Conservation (phyloP, 2,329 filamentous ascomycete genomes). For the Hymenoscyphus linearis region DNA sequence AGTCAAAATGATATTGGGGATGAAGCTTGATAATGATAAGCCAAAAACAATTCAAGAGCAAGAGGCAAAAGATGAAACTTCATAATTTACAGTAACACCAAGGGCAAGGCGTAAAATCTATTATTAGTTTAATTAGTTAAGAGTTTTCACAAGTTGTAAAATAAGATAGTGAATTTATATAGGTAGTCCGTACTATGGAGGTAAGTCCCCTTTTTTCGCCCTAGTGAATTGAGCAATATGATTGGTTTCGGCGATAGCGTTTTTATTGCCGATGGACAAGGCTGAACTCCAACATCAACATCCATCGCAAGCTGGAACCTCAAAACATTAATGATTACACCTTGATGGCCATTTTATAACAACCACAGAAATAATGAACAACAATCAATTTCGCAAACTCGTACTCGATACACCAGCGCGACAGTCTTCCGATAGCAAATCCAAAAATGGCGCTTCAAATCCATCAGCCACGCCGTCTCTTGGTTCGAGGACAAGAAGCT, state of each 20-base stretch:
- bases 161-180: neutral
- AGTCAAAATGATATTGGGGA: slow-evolving; percentile 47
- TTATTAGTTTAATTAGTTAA: neutral
- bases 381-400: slow-evolving; percentile 85
- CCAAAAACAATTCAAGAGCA: slow-evolving; percentile 13
- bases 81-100: neutral
- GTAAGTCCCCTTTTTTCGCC: no score
- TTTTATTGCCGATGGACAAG: neutral
- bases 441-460: slow-evolving; percentile 41
- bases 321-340: neutral
- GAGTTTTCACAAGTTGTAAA: neutral
- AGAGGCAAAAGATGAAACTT: neutral
- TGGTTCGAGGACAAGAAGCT: slow-evolving; percentile 72
- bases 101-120: neutral
- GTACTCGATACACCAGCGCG: slow-evolving; percentile 50
- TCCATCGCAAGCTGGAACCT: neutral
- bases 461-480: slow-evolving; percentile 48
- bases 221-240: neutral
- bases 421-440: slow-evolving; percentile 27
- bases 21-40: slow-evolving; percentile 45
- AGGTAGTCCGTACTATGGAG: no score
- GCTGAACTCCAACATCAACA: slow-evolving; percentile 2
- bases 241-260: neutral
- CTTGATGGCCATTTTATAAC: neutral
- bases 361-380: slow-evolving; percentile 67